Base-by-base conservation (phyloP, 371 early-diverging fungal species). In the Nematocida homosporus region DNA sequence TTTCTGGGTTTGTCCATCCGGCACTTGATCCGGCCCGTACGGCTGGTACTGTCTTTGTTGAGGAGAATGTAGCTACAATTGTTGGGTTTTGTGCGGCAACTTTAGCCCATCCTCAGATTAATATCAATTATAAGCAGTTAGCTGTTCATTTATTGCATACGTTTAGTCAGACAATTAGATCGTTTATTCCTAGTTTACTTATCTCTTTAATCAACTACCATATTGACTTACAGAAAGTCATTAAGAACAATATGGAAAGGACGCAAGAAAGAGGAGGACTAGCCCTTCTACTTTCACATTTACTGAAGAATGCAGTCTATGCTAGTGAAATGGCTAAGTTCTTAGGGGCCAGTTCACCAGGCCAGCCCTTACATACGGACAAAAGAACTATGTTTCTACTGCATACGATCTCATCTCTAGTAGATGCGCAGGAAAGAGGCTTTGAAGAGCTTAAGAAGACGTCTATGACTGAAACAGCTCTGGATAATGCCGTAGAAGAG, bases 401-500 rank as follows among this genome's bases (percentile, higher is more conserved):
- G 4, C 80, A 82, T 52, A 60, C 78, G 38, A 75, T 79, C 40
- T 66, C 77, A 57, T 38, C 61, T 6, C 32, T 80, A 5, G 53
- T 56, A n/a, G 65, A 66, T 5, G 78, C 65, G 2, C 75, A 72
- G 34, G 75, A 72, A 29, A 42, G 63, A 30, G 75, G 59, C n/a
- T 61, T 82, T 35, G 67, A 50, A 37, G 69, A 77, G 23, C 77
- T 82, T 5, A 77, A 51, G 38, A 77, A 79, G 25, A 80, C 79
- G 63, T 65, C 75, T 30, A 56, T 32, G 64, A 55, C 50, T 34
- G 64, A 78, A 37, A 56, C 47, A 41, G 56, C 35, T 1, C 42
- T 29, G 1, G 64, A 48, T 16, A 64, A 55, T 16, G 54, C 76
- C 1, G 61, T 52, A 29, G 38, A 25, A 56, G 63, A 79, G 34